Percentiles rank a stretch among this genome's conserved stretches.
phyloP scores from a whole-genome alignment of 2,329 filamentous ascomycete genomes.

The Westerdykella aurantiaca region DNA sequence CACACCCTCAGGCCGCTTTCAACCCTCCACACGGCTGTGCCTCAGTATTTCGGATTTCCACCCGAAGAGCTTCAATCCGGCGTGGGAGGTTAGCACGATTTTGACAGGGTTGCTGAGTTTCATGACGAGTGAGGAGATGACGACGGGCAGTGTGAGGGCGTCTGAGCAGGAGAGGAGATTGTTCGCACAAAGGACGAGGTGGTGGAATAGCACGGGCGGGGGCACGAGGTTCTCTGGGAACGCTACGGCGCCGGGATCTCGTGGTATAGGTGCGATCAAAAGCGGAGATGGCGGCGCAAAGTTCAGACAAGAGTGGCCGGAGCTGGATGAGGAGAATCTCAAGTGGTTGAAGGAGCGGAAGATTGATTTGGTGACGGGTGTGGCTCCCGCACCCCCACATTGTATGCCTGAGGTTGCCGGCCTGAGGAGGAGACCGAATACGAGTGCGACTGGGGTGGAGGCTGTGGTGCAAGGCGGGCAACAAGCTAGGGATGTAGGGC shows the following conservation, averaged over 20 bases:
- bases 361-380: constrained; percentile 72
- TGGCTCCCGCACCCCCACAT: constrained; percentile 46
- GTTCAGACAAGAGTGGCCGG: constrained; percentile 84
- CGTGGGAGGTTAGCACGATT: constrained; percentile 97
- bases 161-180: constrained; percentile 70
- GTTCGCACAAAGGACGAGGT: constrained; percentile 71
- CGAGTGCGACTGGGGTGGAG: constrained; percentile 48
- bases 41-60: constrained; percentile 97
- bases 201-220: constrained; percentile 96
- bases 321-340: constrained; percentile 83
- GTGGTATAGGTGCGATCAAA: constrained; percentile 71
- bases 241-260: constrained; percentile 38
- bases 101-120: constrained; percentile 90
- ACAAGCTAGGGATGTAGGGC: constrained; percentile 68
- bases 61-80: constrained; percentile 95
- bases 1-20: constrained; percentile 91
- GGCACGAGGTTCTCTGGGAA: constrained; percentile 53
- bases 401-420: constrained; percentile 60
- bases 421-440: constrained; percentile 57
- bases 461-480: constrained; percentile 73
- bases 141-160: constrained; percentile 79
- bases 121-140: constrained; percentile 99
- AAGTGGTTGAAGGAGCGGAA: constrained; percentile 81
- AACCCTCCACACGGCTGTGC: constrained; percentile 84
- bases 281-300: constrained; percentile 88